These are phyloP conservation scores for Sporothrix protearum DNA, from an alignment of 2,329 filamentous ascomycete genomes.

Conservation along the genomic window DNA sequence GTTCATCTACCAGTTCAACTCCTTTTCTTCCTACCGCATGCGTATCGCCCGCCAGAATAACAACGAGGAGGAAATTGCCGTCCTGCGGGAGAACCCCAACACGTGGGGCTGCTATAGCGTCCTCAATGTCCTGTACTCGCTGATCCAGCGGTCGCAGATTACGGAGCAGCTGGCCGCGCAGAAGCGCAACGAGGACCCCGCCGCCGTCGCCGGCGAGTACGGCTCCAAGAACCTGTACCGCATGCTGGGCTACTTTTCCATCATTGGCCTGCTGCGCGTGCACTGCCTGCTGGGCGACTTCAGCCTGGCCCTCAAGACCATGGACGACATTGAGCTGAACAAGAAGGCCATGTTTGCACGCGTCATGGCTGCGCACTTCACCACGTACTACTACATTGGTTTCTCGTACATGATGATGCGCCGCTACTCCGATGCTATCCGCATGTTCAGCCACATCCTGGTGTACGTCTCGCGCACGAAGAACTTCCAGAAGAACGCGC, in stretches of 20 bases:
- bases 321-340: constrained; percentile 99
- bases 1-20: constrained; percentile 99
- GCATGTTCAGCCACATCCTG: constrained; percentile 99
- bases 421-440: constrained; percentile 97
- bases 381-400: constrained; percentile 99
- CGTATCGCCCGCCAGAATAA: constrained; percentile 76
- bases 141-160: constrained; percentile 97
- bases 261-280: constrained; percentile 92
- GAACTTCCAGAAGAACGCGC: constrained; percentile 99
- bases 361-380: constrained; percentile 99
- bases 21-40: constrained; percentile 95
- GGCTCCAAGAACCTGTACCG: constrained; percentile 91
- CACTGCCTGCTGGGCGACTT: constrained; percentile 97
- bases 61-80: constrained; percentile 87
- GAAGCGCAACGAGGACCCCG: constrained; percentile 88
- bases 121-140: constrained; percentile 97
- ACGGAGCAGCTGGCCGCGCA: constrained; percentile 93
- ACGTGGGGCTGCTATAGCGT: constrained; percentile 99
- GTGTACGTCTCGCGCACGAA: constrained; percentile 98
- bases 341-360: constrained; percentile 99
- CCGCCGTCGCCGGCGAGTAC: constrained; percentile 88
- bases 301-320: constrained; percentile 94
- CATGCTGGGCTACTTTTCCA: constrained; percentile 99
- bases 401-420: constrained; percentile 99
- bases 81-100: constrained; percentile 94